These are phyloP conservation scores for Cryptosporidium muris DNA, from an alignment of 169 alveolate genomes.

Conservation along the genomic window DNA sequence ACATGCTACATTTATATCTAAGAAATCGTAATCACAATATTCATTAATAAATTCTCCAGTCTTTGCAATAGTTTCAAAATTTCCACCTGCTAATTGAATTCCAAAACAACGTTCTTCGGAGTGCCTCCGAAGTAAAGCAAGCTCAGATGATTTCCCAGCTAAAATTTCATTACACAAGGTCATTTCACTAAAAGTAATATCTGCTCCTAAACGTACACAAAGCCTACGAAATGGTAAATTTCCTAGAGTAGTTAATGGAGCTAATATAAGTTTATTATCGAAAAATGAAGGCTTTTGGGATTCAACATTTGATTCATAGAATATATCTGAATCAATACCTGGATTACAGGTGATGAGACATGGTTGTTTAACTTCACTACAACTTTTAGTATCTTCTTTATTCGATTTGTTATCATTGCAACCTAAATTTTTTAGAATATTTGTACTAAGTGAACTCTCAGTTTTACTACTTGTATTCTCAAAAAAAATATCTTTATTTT, in stretches of 20 bases:
- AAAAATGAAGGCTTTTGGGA: constrained; percentile 6
- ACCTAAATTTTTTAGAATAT: not conserved
- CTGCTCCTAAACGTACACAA: constrained; percentile 70
- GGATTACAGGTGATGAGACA: too few species aligned
- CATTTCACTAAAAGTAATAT: constrained; percentile 80
- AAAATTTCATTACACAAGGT: constrained; percentile 79
- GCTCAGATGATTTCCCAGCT: constrained; percentile 81
- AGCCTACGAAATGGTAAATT: constrained; percentile 80
- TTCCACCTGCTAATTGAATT: constrained; percentile 80
- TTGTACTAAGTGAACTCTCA: not conserved
- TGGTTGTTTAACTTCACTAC: too few species aligned
- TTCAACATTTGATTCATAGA: too few species aligned
- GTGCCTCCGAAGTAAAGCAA: constrained; percentile 78
- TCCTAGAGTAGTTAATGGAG: constrained; percentile 83
- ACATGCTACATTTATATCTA: constrained; percentile 84
- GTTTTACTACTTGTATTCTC: too few species aligned
- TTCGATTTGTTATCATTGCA: not conserved
- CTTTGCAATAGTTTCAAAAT: constrained; percentile 72
- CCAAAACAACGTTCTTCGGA: constrained; percentile 83
- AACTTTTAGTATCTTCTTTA: too few species aligned
- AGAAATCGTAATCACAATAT: constrained; percentile 74
- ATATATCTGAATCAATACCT: too few species aligned
- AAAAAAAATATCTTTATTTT: too few species aligned
- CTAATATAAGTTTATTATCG: constrained; percentile 57
- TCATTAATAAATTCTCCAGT: constrained; percentile 73